These are phyloP conservation scores for Pythium oligandrum DNA, from an alignment of 352 stramenopile genomes.

Conservation along the genomic window DNA sequence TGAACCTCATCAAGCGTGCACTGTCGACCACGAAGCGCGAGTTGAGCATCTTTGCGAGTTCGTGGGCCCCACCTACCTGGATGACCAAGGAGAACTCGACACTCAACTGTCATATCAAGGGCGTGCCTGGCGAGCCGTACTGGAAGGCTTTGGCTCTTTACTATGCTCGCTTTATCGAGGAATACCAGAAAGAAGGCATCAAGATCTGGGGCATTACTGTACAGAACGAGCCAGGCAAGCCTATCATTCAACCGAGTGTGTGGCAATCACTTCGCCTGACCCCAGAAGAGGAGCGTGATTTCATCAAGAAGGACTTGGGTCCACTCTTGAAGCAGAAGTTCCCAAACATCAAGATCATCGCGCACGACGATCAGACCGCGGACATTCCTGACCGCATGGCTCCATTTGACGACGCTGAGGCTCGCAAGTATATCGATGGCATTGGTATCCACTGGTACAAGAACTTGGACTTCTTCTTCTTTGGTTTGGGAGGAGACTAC, in stretches of 20 bases:
- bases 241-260: constrained; percentile 27
- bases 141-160: constrained; percentile 71
- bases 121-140: constrained; percentile 38
- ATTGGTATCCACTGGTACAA: constrained; percentile 85
- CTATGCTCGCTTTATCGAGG: constrained; percentile 78
- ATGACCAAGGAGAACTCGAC: constrained; percentile 70
- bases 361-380: constrained; percentile 76
- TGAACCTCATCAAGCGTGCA: constrained; percentile 52
- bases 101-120: constrained; percentile 40
- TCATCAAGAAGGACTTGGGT: constrained; percentile 63
- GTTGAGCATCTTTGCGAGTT: constrained; percentile 64
- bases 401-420: constrained; percentile 34
- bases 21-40: constrained; percentile 29
- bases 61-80: constrained; percentile 75
- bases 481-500: constrained; percentile 33
- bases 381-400: constrained; percentile 33
- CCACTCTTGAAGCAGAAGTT: constrained; percentile 53
- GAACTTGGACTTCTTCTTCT: constrained; percentile 35
- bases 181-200: constrained; percentile 57
- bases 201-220: constrained; percentile 73
- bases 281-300: constrained; percentile 31
- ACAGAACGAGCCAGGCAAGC: constrained; percentile 75
- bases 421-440: constrained; percentile 62
- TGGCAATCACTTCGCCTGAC: constrained; percentile 51
- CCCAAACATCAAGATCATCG: constrained; percentile 73